phyloP scores from a whole-genome alignment of 106 monocot species.

The Acanthochlamys bracteata region DNA sequence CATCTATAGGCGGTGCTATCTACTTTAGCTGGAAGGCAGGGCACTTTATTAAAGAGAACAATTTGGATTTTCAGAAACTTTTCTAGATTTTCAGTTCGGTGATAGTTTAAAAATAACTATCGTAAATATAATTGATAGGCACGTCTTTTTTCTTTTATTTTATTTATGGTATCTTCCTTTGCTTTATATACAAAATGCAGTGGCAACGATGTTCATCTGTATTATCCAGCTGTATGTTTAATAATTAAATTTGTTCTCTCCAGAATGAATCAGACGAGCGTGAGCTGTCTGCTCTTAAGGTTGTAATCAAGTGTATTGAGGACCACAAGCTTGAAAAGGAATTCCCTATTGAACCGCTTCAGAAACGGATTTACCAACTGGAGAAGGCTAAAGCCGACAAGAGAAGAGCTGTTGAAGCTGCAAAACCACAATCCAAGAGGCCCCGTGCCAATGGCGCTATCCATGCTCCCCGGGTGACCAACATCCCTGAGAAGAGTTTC shows the following conservation, averaged over 20 bases:
- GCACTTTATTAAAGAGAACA: too few species aligned
- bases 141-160: too few species aligned
- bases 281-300: constrained; percentile 69
- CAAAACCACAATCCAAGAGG: constrained; percentile 79
- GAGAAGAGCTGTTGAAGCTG: constrained; percentile 67
- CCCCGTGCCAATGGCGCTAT: constrained; percentile 61
- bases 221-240: neutral
- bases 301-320: constrained; percentile 79
- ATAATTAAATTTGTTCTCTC: constrained; percentile 1
- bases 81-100: too few species aligned
- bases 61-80: too few species aligned
- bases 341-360: constrained; percentile 63
- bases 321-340: constrained; percentile 82
- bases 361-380: constrained; percentile 65
- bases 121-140: too few species aligned
- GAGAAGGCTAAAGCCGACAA: constrained; percentile 96
- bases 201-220: too few species aligned
- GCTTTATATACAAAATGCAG: too few species aligned
- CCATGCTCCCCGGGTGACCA: constrained; percentile 25
- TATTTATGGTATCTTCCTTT: too few species aligned
- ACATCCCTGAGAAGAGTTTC: constrained; percentile 60
- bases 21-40: too few species aligned
- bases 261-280: constrained; percentile 79
- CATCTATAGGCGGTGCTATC: too few species aligned
- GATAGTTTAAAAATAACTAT: too few species aligned